Conservation (phyloP, 2,329 filamentous ascomycete species). For the Uncinocarpus reesii region DNA sequence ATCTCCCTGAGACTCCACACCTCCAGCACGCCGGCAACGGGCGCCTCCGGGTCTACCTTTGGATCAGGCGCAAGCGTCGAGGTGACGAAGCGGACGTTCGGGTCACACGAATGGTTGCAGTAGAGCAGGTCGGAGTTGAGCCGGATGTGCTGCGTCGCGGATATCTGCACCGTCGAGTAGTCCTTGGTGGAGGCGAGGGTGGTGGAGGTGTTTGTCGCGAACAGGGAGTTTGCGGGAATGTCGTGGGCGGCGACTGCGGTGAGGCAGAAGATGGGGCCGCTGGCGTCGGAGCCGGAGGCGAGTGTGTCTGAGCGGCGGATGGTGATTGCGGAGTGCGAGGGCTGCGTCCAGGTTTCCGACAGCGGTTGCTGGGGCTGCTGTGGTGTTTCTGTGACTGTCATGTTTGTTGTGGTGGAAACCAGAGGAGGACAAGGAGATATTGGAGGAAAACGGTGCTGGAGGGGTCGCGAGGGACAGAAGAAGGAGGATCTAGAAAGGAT, state of each 20-base stretch:
- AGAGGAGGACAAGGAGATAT: background rate
- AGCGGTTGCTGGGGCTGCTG: constrained; percentile 7
- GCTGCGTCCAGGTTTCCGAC: constrained; percentile 15
- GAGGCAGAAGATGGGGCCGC: constrained; percentile 44
- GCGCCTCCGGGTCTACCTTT: constrained; percentile 35
- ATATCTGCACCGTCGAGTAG: constrained; percentile 56
- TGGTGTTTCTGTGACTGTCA: constrained; percentile 12
- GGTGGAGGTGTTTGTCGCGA: constrained; percentile 52
- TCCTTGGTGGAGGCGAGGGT: constrained; percentile 33
- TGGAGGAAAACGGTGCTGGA: background rate
- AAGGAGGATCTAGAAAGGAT: background rate
- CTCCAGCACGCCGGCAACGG: constrained; percentile 15
- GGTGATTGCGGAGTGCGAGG: constrained; percentile 17
- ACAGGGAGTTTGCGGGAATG: constrained; percentile 54
- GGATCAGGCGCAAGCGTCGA: constrained; percentile 41
- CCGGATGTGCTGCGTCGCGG: constrained; percentile 46
- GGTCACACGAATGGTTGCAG: constrained; percentile 59
- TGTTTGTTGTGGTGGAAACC: background rate
- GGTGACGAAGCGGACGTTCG: constrained; percentile 53
- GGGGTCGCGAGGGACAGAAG: background rate
- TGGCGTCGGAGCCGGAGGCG: constrained; percentile 29
- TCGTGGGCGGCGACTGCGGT: constrained; percentile 49
- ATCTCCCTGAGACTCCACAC: constrained; percentile 18
- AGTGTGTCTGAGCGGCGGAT: constrained; percentile 15
- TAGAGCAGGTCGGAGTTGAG: constrained; percentile 58